Evolutionary conservation across 164 flowering plant species (phyloP), one percentile per base, ranked within the genome.

Genomic region (Cinnamomum chago): DNA sequence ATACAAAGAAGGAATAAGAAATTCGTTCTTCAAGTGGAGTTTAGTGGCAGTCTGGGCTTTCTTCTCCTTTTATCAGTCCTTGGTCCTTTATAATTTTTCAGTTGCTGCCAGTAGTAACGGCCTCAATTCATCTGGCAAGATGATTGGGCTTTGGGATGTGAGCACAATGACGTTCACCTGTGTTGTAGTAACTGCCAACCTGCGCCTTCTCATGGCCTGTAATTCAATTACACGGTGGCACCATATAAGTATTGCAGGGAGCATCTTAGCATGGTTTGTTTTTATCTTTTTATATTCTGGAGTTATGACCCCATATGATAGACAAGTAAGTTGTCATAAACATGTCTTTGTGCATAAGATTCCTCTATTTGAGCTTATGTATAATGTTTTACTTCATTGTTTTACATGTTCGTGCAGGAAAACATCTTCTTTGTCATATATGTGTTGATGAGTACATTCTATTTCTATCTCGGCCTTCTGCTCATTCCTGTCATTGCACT

Each of bases 141-240:
- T 88, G 69, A 84, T 95, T 80, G 99, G 99, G 15, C 86, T 87
- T 6, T 95, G 99, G 99, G 99, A 95, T 81, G 86, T 93, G 79
- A 95, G 99, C 83, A 93, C 99, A 18, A 86, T 92, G 95, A 90
- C 92, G 60, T 95, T 93, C 84, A 90, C 97, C 15, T 88, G 92
- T 80, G 84, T 92, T 68, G 96, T 95, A 7, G 85, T 93, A 20
- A 89, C 99, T 75, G 99, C 93, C 76, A 95, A 95, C 77, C 77
- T 92, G 72, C 96, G 99, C 24, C 93, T 95, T 72, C 90, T 95
- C 50, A 73, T 95, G 95, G 83, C 87, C 72, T 90, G 96, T 68
- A 89, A 93, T 81, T 82, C 86, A 23, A 86, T 95, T 52, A 95
- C 99, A 62, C 85, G 92, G 77, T 95, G 97, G 97, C 99, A 95